Evolutionary conservation across 768 basidiomycete genomes (phyloP), one percentile per base, ranked within the genome.

Genomic region (Serpula lacrymans): DNA sequence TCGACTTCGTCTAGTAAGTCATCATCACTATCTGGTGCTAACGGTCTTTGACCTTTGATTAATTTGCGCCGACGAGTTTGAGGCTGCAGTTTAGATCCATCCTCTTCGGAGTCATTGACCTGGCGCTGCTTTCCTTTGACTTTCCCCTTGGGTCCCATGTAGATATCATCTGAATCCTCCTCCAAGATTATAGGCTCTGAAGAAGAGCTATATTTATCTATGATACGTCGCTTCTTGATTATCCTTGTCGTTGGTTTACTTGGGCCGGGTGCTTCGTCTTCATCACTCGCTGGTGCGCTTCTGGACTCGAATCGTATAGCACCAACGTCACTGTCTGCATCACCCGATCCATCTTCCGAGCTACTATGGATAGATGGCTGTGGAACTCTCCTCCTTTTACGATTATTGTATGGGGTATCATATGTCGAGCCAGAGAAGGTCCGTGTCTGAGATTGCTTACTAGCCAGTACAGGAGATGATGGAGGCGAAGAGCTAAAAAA

Each of bases 1-100:
- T 84, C 75, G 6, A 83, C 65, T 49, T 78, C 68, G 13, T 66
- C 68, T 27, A 72, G 47, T 14, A 69, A 49, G 35, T 74, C 74
- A 21, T 74, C 66, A 16, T 68, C 72, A 17, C 65, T 57, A 14
- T 69, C 67, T 5, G 65, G 71, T 4, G 68, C 64, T 6, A 62
- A 61, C 22, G 71, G 69, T 48, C 70, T 63, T 22, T 51, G 46
- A 16, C 70, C 71, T 54, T 69, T 75, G 39, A 69, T 51, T 13
- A 74, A 49, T 51, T 70, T 72, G 29, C 68, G 65, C 32, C 58
- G 62, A 42, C 51, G 63, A 17, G 67, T 63, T 28, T 47, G 54
- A 3, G 51, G 41, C n/a, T n/a, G n/a, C n/a, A n/a, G n/a, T n/a
- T n/a, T n/a, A n/a, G n/a, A n/a, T n/a, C n/a, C n/a, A 28, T 67